A percentile compares a stretch with the other conserved stretches of the same genome.
Evolutionary conservation across 1,139 yeast genomes (phyloP).

Genomic region (Candida tetrigidarum): DNA sequence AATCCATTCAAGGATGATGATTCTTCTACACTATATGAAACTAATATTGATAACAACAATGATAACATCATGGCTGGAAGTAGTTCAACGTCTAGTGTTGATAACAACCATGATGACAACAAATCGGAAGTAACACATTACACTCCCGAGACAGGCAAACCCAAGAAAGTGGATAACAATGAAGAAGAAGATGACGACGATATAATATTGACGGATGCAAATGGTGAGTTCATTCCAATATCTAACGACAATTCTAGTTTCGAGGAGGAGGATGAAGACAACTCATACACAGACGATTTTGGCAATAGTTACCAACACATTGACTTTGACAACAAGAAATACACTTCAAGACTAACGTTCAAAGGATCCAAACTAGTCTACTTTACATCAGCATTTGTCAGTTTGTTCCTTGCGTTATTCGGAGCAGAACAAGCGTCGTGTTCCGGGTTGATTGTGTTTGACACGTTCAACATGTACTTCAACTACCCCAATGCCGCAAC

Average conservation of each 20-base stretch:
- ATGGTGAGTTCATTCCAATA: not conserved
- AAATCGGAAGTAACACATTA: not conserved
- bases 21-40: not conserved
- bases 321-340: slow-evolving; percentile 40
- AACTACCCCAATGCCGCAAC: slow-evolving; percentile 48
- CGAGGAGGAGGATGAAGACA: not conserved
- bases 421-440: slow-evolving; percentile 95
- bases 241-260: not conserved
- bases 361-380: slow-evolving; percentile 56
- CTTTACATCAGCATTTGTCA: slow-evolving; percentile 81
- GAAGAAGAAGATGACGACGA: slow-evolving; percentile 10
- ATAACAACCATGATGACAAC: not conserved
- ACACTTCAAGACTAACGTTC: slow-evolving; percentile 37
- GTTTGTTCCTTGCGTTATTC: slow-evolving; percentile 81
- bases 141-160: not conserved
- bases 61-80: not conserved
- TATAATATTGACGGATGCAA: slow-evolving; percentile 1
- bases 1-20: slow-evolving; percentile 2
- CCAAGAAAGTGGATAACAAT: slow-evolving; percentile 2
- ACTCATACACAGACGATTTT: slow-evolving; percentile 28
- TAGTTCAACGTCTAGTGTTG: not conserved
- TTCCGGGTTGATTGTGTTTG: slow-evolving; percentile 67
- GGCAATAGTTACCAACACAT: slow-evolving; percentile 43
- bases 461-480: slow-evolving; percentile 48
- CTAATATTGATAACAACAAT: not conserved